Percentiles rank a stretch among this genome's conserved stretches.
phyloP scores from a whole-genome alignment of 768 basidiomycete genomes.

The Ephemerocybe angulata region DNA sequence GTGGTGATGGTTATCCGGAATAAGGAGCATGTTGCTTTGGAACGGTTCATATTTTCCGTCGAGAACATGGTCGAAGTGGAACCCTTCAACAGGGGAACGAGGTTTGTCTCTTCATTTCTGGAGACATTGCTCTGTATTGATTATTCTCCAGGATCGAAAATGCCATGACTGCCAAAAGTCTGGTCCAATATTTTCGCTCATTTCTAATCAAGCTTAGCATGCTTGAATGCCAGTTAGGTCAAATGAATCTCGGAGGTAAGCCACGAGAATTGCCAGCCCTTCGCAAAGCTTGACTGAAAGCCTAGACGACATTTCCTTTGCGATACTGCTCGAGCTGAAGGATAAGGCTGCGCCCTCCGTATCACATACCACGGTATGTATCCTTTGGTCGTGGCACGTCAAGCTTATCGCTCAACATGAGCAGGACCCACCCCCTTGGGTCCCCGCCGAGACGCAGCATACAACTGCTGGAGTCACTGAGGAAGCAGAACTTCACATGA shows the following conservation, averaged over 20 bases:
- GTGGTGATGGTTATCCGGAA: slow-evolving; percentile 84
- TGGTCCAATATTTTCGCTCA: slow-evolving; percentile 77
- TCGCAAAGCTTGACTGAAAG: neutral
- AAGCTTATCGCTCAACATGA: neutral
- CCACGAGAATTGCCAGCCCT: neutral
- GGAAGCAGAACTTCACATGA: slow-evolving; percentile 65
- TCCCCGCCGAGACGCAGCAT: slow-evolving; percentile 66
- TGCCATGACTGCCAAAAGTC: slow-evolving; percentile 59
- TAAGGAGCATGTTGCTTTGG: slow-evolving; percentile 74
- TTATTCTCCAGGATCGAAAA: slow-evolving; percentile 53
- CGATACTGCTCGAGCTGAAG: slow-evolving; percentile 76
- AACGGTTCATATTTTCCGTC: slow-evolving; percentile 87
- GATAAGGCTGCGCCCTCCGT: slow-evolving; percentile 58
- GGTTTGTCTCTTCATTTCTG: slow-evolving; percentile 34
- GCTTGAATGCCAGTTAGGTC: slow-evolving; percentile 69
- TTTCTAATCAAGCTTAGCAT: slow-evolving; percentile 79
- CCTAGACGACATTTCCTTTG: slow-evolving; percentile 72
- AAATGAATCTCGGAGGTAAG: slow-evolving; percentile 53
- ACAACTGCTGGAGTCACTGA: slow-evolving; percentile 67
- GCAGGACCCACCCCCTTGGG: slow-evolving; percentile 79
- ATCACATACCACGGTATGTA: slow-evolving; percentile 43
- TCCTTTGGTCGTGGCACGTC: neutral
- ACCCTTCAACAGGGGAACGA: slow-evolving; percentile 63
- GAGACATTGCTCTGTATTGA: neutral
- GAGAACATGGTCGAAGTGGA: slow-evolving; percentile 76